Evolutionary conservation across 2,329 filamentous ascomycete species (phyloP).

Genomic region (Elsinoe batatas): DNA sequence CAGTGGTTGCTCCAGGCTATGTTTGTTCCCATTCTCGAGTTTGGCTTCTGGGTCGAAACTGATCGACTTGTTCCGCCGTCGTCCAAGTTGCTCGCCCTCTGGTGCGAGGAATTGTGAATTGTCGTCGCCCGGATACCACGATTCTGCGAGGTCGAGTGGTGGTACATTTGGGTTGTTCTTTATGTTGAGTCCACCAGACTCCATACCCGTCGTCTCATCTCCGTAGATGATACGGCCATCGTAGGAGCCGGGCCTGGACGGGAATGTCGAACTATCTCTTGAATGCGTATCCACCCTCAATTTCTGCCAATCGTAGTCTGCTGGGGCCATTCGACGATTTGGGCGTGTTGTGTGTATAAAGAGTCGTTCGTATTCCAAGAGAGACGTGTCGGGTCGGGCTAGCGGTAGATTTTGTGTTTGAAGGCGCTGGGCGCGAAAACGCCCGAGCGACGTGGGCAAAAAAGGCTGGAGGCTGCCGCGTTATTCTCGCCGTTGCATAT

Average conservation of each 20-base stretch:
- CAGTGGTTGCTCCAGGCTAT: conserved; percentile 30
- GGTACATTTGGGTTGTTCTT: conserved; percentile 8
- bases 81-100: neutral
- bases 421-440: conserved; percentile 3
- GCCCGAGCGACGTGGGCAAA: neutral
- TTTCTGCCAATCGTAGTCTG: conserved; percentile 9
- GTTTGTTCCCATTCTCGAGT: conserved; percentile 31
- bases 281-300: conserved; percentile 5
- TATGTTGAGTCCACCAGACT: conserved; percentile 12
- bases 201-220: conserved; percentile 3
- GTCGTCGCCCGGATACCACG: conserved; percentile 8
- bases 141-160: conserved; percentile 4
- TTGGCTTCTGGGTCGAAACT: conserved; percentile 33
- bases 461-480: conserved; percentile 7
- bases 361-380: neutral
- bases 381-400: conserved; percentile 4
- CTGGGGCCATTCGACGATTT: conserved; percentile 5
- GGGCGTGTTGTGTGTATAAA: neutral
- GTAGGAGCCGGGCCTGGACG: conserved; percentile 9
- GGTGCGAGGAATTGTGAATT: neutral
- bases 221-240: conserved; percentile 11
- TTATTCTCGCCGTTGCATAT: conserved; percentile 7
- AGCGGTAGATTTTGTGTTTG: conserved; percentile 12
- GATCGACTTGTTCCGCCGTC: conserved; percentile 29
- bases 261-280: conserved; percentile 1